These are phyloP conservation scores for Zoysia japonica DNA, from an alignment of 176 grass and related monocot species.

Conservation along the genomic window DNA sequence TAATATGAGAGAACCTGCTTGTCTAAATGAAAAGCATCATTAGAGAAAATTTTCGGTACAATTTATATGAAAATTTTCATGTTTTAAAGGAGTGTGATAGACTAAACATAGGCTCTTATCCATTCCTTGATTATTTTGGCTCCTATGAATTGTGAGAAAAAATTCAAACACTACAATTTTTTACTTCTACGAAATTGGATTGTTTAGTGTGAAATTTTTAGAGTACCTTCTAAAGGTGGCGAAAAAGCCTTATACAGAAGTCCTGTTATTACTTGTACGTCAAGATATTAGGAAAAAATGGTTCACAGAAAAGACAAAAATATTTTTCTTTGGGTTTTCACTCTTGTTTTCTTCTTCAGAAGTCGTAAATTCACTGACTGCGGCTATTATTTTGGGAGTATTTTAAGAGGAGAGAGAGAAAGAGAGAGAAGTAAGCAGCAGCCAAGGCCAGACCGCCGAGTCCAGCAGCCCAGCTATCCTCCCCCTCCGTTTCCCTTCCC, in stretches of 20 bases:
- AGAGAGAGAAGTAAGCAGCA: conserved; percentile 28
- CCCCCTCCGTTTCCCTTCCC: conserved; percentile 5
- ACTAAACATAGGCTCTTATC: too few species aligned
- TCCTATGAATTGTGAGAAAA: too few species aligned
- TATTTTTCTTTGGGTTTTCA: neutral
- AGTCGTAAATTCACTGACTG: conserved; percentile 16
- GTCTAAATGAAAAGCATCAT: neutral
- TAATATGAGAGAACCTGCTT: neutral
- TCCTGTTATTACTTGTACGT: neutral
- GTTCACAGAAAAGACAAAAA: too few species aligned
- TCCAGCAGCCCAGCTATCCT: conserved; percentile 26
- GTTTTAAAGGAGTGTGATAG: too few species aligned
- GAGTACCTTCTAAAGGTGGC: too few species aligned
- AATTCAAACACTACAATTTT: too few species aligned
- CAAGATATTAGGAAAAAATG: neutral
- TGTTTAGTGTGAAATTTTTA: too few species aligned
- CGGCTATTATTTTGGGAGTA: conserved; percentile 22
- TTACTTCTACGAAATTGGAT: too few species aligned
- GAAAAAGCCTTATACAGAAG: too few species aligned
- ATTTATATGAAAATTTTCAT: too few species aligned
- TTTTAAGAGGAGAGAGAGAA: conserved; percentile 25
- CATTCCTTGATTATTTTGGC: too few species aligned
- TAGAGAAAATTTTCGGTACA: too few species aligned
- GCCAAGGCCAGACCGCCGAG: neutral
- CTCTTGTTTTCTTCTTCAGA: neutral